Conservation (phyloP, 2,329 filamentous ascomycete species). For the Thermoascus crustaceus region DNA sequence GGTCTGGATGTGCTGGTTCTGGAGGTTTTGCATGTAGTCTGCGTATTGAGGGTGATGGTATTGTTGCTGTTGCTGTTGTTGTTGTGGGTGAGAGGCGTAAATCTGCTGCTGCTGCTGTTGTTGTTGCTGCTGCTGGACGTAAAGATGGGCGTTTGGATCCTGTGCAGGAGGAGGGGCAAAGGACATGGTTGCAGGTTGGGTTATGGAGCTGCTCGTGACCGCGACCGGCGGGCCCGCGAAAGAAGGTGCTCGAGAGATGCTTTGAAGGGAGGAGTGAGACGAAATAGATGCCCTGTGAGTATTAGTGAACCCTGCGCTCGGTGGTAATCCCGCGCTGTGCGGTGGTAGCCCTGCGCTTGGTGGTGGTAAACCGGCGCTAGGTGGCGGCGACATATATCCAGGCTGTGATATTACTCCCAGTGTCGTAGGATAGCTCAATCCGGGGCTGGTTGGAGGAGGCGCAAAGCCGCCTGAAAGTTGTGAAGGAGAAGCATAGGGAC, state of each 20-base stretch:
- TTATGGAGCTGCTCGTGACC: constrained; percentile 9
- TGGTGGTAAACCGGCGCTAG: constrained; percentile 27
- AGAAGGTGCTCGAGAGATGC: constrained; percentile 18
- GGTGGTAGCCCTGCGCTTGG: constrained; percentile 28
- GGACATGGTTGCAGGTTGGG: constrained; percentile 18
- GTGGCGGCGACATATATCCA: constrained; percentile 13
- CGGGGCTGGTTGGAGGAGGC: constrained; percentile 15
- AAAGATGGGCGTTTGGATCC: constrained; percentile 29
- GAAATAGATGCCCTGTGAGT: constrained; percentile 15
- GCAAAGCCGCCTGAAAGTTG: constrained; percentile 17
- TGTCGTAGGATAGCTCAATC: constrained; percentile 16
- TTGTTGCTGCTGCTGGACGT: constrained; percentile 18
- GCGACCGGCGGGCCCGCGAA: constrained; percentile 18
- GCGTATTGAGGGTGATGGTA: constrained; percentile 14
- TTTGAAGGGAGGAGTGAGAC: constrained; percentile 17
- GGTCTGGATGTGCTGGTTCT: too few relatives aligned
- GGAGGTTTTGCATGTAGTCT: constrained; percentile 10
- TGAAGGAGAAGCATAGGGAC: constrained; percentile 24
- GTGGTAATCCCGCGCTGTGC: constrained; percentile 18
- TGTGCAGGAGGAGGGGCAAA: constrained; percentile 26
- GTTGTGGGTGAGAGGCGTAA: too few relatives aligned
- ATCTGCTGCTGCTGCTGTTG: too few relatives aligned
- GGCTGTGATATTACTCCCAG: constrained; percentile 11
- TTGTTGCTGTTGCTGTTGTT: constrained; percentile 12
- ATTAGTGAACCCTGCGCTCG: too few relatives aligned